Conservation (phyloP, 2,329 filamentous ascomycete genomes). For the Rhynchosporium agropyri region DNA sequence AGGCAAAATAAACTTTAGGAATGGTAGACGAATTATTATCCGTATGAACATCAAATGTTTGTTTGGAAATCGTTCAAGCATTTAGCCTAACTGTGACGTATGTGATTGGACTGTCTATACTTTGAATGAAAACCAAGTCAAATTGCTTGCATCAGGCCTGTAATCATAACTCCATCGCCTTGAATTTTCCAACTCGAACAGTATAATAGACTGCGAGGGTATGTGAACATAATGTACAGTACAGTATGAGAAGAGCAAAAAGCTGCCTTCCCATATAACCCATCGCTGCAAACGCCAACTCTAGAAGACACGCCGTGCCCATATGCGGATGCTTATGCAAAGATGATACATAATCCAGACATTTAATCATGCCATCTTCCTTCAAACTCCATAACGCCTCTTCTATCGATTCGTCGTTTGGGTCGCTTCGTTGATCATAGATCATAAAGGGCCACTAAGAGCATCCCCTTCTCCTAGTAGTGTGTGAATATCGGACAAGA, state of each 20-base stretch:
- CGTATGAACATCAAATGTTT: too few species aligned
- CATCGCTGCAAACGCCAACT: conserved; percentile 37
- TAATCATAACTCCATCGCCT: neutral
- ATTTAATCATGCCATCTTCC: conserved; percentile 16
- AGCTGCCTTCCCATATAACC: conserved; percentile 22
- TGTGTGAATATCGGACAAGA: conserved; percentile 22
- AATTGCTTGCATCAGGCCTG: conserved; percentile 10
- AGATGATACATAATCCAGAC: conserved; percentile 31
- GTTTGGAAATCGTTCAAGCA: neutral
- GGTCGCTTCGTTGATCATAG: conserved; percentile 35
- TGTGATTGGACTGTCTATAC: conserved; percentile 7
- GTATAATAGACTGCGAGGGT: conserved; percentile 35
- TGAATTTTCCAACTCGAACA: conserved; percentile 24
- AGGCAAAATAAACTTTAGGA: neutral
- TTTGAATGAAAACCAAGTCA: neutral
- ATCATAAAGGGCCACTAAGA: conserved; percentile 32
- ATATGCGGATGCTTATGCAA: conserved; percentile 33
- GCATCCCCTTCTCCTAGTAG: conserved; percentile 24
- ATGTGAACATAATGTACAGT: conserved; percentile 36
- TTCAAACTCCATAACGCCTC: conserved; percentile 36
- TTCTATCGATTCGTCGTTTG: conserved; percentile 22
- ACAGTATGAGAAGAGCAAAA: conserved; percentile 31
- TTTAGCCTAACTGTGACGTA: conserved; percentile 2
- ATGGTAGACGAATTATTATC: neutral
- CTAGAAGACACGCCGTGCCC: conserved; percentile 27